Evolutionary conservation across 2,329 filamentous ascomycete genomes (phyloP).

Genomic region (Pseudogymnoascus sp.): DNA sequence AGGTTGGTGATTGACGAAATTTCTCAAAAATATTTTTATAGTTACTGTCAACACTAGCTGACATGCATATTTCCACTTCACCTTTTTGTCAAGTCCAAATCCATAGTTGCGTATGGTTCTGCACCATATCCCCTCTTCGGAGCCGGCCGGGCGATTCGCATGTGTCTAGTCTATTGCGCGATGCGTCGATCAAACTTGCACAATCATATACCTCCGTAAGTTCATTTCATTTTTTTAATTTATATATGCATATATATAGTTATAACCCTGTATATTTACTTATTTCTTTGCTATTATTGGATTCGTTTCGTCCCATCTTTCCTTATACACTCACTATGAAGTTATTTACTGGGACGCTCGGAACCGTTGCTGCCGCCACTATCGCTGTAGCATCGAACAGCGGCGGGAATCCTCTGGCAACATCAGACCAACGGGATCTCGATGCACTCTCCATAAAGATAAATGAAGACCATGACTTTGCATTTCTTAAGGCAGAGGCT

Average conservation of each 20-base stretch:
- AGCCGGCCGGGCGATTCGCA: not conserved
- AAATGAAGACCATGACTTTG: not conserved
- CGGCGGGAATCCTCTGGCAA: not conserved
- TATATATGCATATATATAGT: not conserved
- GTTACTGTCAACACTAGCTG: not conserved
- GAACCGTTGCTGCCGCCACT: not conserved
- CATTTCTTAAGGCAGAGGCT: not conserved
- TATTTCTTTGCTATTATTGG: not conserved
- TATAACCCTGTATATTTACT: too few species aligned
- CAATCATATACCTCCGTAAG: not conserved
- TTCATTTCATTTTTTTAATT: not conserved
- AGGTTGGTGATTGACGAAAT: not conserved
- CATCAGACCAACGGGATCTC: not conserved
- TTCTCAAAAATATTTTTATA: not conserved
- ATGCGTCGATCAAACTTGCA: not conserved
- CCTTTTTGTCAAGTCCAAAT: not conserved
- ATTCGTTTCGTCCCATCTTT: not conserved
- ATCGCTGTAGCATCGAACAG: not conserved
- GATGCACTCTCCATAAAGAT: not conserved
- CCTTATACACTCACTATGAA: not conserved
- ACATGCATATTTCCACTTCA: not conserved
- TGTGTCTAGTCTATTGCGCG: conserved; percentile 5
- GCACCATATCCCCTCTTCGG: not conserved
- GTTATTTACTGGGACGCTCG: not conserved
- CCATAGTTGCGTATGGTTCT: not conserved